Evolutionary conservation across 192 early-diverging fungal species (phyloP).

Genomic region (Entomortierella chlamydospora): DNA sequence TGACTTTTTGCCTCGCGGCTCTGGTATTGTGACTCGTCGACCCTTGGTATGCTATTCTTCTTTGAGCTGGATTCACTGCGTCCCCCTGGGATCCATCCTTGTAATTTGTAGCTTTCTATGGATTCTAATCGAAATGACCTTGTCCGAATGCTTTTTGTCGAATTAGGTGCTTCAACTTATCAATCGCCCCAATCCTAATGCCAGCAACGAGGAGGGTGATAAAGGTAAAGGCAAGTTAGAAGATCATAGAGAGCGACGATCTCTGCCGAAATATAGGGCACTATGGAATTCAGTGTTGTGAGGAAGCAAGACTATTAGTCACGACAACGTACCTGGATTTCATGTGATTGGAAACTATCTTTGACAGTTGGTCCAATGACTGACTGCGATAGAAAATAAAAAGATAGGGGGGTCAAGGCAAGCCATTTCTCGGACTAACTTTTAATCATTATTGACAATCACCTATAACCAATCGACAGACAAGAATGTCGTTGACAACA

Average conservation of each 20-base stretch:
- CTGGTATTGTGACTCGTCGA: slow-evolving; percentile 97
- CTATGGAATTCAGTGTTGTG: too few relatives aligned
- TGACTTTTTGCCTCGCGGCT: slow-evolving; percentile 98
- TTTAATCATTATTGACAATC: background rate
- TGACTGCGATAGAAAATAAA: background rate
- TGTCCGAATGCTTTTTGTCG: background rate
- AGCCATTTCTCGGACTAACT: background rate
- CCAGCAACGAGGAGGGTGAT: slow-evolving; percentile 67
- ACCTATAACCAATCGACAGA: background rate
- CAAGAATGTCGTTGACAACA: slow-evolving; percentile 11
- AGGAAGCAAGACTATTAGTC: too few relatives aligned
- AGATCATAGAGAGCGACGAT: too few relatives aligned
- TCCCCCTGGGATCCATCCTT: background rate
- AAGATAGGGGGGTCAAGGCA: background rate
- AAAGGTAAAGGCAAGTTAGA: slow-evolving; percentile 35
- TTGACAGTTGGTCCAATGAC: background rate
- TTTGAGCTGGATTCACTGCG: background rate
- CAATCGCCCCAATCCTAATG: slow-evolving; percentile 79
- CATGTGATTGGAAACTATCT: background rate
- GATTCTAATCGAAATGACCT: background rate
- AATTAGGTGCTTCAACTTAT: slow-evolving; percentile 94
- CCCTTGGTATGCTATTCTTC: slow-evolving; percentile 74
- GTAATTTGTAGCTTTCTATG: background rate
- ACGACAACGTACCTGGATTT: background rate
- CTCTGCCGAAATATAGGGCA: too few relatives aligned